Evolutionary conservation across 2,329 filamentous ascomycete species (phyloP).

Genomic region (Colletotrichum sp.): DNA sequence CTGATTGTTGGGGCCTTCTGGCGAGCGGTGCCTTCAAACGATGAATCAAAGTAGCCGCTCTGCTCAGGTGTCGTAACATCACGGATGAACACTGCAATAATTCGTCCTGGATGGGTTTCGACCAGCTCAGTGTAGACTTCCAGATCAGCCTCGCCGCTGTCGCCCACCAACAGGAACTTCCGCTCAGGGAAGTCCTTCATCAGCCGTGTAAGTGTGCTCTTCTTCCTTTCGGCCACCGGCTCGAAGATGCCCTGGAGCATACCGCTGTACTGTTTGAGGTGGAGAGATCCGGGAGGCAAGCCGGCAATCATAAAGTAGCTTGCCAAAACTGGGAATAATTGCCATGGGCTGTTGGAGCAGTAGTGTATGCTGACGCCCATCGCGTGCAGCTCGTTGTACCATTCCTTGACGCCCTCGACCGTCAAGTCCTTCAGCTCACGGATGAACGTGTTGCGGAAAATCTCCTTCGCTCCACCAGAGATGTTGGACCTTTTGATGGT

Average conservation of each 20-base stretch:
- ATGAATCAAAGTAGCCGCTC: constrained; percentile 78
- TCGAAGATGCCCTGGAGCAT: constrained; percentile 99
- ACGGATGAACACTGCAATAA: constrained; percentile 89
- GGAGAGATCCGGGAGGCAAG: constrained; percentile 86
- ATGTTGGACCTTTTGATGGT: constrained; percentile 97
- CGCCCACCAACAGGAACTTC: constrained; percentile 89
- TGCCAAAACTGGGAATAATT: constrained; percentile 87
- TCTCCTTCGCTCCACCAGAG: constrained; percentile 83
- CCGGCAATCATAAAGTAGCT: constrained; percentile 83
- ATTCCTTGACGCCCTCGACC: constrained; percentile 86
- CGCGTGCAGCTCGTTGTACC: constrained; percentile 80
- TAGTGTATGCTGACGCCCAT: constrained; percentile 93
- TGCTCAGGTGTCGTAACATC: constrained; percentile 86
- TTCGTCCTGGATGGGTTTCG: constrained; percentile 78
- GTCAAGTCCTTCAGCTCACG: constrained; percentile 82
- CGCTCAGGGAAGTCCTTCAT: constrained; percentile 88
- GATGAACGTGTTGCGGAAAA: constrained; percentile 95
- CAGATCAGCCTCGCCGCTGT: constrained; percentile 95
- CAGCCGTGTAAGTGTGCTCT: constrained; percentile 83
- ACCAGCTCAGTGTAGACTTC: constrained; percentile 98
- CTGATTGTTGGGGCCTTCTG: constrained; percentile 28
- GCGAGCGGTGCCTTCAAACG: constrained; percentile 34
- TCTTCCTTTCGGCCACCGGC: constrained; percentile 94
- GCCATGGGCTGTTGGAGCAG: constrained; percentile 99
- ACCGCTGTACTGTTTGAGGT: constrained; percentile 94